Conservation (phyloP, 306 rosid genomes). For the Acacia melanoxylon region DNA sequence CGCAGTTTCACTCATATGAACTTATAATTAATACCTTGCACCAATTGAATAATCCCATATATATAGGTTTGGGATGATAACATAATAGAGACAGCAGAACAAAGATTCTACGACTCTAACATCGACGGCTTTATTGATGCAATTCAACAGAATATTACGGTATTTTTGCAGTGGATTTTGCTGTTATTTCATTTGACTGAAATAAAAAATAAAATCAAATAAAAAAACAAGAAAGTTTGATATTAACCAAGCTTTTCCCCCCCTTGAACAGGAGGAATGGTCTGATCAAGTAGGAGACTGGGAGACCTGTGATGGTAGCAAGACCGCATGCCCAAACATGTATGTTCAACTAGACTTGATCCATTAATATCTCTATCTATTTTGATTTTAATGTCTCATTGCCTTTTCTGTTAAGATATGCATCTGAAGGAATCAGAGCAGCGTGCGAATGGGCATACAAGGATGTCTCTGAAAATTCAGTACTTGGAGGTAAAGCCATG, state of each 20-base stretch:
- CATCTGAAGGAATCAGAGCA: slow-evolving; percentile 65
- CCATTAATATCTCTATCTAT: background rate
- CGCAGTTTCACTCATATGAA: background rate
- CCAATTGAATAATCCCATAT: background rate
- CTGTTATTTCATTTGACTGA: background rate
- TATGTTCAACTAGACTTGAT: slow-evolving; percentile 29
- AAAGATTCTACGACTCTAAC: slow-evolving; percentile 50
- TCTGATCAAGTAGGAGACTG: slow-evolving; percentile 58
- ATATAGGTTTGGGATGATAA: slow-evolving; percentile 73
- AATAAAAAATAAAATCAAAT: background rate
- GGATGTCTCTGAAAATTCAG: slow-evolving; percentile 61
- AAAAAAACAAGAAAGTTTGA: background rate
- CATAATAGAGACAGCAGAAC: slow-evolving; percentile 73
- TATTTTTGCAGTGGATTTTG: slow-evolving; percentile 24
- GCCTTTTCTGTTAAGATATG: slow-evolving; percentile 54
- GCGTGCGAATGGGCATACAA: slow-evolving; percentile 83
- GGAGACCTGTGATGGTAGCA: slow-evolving; percentile 59
- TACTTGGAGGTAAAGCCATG: slow-evolving; percentile 50
- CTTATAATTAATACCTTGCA: background rate
- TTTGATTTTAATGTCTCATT: too few species aligned
- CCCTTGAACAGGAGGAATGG: slow-evolving; percentile 60
- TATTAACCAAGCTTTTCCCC: background rate
- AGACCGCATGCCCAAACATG: slow-evolving; percentile 61
- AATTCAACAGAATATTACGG: slow-evolving; percentile 72
- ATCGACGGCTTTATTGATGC: slow-evolving; percentile 46